These are phyloP conservation scores for Dacryopinax primogenitus DNA, from an alignment of 768 basidiomycete genomes.

Conservation along the genomic window DNA sequence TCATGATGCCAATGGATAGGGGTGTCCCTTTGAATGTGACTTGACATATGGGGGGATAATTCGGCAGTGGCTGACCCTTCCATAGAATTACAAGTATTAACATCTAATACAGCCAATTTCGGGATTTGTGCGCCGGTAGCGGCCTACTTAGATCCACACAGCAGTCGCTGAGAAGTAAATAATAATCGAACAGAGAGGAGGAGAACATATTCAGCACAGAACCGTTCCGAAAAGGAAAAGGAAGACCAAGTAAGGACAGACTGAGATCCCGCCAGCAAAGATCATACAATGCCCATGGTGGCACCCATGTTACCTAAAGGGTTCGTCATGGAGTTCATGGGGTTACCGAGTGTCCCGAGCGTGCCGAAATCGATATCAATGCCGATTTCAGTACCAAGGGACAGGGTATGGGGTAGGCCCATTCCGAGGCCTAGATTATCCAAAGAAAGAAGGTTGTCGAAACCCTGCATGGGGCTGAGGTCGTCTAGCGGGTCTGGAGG, in stretches of 20 bases:
- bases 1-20: not conserved
- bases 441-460: not conserved
- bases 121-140: not conserved
- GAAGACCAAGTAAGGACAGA: not conserved
- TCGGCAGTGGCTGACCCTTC: not conserved
- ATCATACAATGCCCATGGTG: not conserved
- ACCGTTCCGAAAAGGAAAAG: not conserved
- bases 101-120: not conserved
- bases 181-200: not conserved
- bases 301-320: not conserved
- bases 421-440: not conserved
- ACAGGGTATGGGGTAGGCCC: not conserved
- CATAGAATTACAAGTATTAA: not conserved
- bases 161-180: no score
- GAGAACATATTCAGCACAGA: not conserved
- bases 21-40: not conserved
- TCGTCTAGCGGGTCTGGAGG: conserved; percentile 5
- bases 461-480: not conserved
- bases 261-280: not conserved
- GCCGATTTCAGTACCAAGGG: not conserved
- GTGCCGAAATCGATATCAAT: conserved; percentile 5
- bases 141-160: not conserved
- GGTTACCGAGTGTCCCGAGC: not conserved
- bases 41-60: no score
- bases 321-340: not conserved